Evolutionary conservation across 1,139 yeast species (phyloP).

Genomic region (Kodamaea fungicola): DNA sequence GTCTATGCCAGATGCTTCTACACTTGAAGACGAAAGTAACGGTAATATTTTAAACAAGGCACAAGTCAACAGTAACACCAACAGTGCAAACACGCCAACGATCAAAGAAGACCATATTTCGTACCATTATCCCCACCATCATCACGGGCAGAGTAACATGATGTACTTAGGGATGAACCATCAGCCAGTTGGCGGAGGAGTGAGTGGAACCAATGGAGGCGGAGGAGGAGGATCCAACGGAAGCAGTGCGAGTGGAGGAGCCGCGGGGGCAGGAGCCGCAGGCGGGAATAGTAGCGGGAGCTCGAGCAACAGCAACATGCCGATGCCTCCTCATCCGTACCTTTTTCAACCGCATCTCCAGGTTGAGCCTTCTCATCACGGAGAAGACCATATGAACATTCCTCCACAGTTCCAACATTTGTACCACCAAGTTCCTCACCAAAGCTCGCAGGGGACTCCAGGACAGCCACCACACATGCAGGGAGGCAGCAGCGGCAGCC

Average conservation of each 20-base stretch:
- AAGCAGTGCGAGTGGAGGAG: slow-evolving; percentile 1
- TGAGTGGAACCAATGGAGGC: not conserved
- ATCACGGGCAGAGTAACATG: slow-evolving; percentile 4
- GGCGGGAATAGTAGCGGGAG: not conserved
- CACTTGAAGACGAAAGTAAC: slow-evolving; percentile 9
- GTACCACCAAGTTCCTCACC: slow-evolving; percentile 5
- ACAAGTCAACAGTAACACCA: slow-evolving; percentile 10
- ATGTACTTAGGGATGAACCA: slow-evolving; percentile 3
- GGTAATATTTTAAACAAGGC: slow-evolving; percentile 4
- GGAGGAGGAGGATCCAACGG: not conserved
- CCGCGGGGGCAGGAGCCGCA: not conserved
- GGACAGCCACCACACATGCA: slow-evolving; percentile 6
- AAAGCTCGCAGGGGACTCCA: slow-evolving; percentile 4
- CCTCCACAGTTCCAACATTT: slow-evolving; percentile 10
- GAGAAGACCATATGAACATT: slow-evolving; percentile 7
- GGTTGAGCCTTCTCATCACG: slow-evolving; percentile 7
- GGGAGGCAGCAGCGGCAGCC: not conserved
- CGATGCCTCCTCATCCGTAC: slow-evolving; percentile 10
- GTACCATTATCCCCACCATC: slow-evolving; percentile 16
- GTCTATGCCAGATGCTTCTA: slow-evolving; percentile 10
- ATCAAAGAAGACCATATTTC: slow-evolving; percentile 17
- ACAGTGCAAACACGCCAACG: slow-evolving; percentile 16
- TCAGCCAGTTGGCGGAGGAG: not conserved
- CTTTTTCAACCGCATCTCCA: slow-evolving; percentile 10
- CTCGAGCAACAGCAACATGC: slow-evolving; percentile 1